Percentiles rank a stretch among this genome's conserved stretches.
Evolutionary conservation across 352 stramenopile species (phyloP).

Genomic region (Elongisporangium prolatum): DNA sequence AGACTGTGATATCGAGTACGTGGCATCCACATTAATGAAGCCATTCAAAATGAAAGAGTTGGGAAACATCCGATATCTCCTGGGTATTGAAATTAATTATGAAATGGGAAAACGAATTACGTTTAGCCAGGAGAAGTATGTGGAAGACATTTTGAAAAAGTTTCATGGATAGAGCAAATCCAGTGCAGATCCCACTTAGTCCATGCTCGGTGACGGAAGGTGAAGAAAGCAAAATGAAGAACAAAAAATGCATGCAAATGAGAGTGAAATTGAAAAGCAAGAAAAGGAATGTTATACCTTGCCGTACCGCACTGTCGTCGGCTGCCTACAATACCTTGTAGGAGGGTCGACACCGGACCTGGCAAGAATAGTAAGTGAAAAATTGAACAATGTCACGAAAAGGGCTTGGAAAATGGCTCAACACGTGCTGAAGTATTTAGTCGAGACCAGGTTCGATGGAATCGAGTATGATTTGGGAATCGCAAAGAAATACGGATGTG

Average conservation of each 20-base stretch:
- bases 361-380: conserved; percentile 1
- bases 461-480: conserved; percentile 13
- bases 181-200: not conserved
- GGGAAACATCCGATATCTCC: not conserved
- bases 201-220: not conserved
- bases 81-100: conserved; percentile 1
- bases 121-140: not conserved
- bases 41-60: not conserved
- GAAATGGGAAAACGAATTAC: not conserved
- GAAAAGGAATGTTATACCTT: conserved; percentile 6
- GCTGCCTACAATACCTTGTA: conserved; percentile 12
- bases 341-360: conserved; percentile 7
- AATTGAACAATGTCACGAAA: conserved; percentile 4
- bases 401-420: conserved; percentile 11
- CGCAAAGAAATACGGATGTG: conserved; percentile 8
- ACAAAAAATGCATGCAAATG: not conserved
- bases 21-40: not conserved
- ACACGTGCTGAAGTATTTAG: conserved; percentile 5
- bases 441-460: conserved; percentile 9
- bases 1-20: not conserved
- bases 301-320: conserved; percentile 12
- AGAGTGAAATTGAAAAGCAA: not conserved
- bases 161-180: not conserved
- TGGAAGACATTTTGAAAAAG: not conserved
- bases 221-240: not conserved